phyloP scores from a whole-genome alignment of 2,329 filamentous ascomycete species.

The Gaeumannomyces sp. region DNA sequence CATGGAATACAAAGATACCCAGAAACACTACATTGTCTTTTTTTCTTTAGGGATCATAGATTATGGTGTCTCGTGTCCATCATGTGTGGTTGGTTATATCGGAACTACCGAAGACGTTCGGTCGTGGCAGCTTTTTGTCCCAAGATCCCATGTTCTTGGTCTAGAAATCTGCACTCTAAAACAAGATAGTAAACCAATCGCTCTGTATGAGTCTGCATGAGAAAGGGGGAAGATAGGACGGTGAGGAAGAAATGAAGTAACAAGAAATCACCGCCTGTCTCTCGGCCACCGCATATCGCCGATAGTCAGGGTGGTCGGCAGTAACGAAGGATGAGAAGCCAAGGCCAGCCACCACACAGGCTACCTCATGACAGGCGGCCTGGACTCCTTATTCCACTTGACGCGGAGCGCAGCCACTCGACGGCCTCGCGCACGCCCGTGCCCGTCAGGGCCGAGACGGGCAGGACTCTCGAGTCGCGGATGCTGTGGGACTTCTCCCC shows the following conservation, averaged over 20 bases:
- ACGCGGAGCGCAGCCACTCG: constrained; percentile 94
- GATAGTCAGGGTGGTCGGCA: neutral
- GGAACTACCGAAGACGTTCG: neutral
- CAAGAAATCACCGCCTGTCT: neutral
- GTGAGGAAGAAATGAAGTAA: neutral
- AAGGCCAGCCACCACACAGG: neutral
- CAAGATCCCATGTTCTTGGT: neutral
- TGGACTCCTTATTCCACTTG: constrained; percentile 91
- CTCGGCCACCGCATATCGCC: too few relatives aligned
- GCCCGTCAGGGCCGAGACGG: constrained; percentile 82
- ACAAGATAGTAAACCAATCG: neutral
- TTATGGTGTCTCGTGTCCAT: neutral
- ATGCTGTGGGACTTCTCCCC: constrained; percentile 82
- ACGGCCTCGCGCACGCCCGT: constrained; percentile 88
- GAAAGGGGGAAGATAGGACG: too few relatives aligned
- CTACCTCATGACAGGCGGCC: constrained; percentile 90
- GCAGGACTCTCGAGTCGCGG: constrained; percentile 83
- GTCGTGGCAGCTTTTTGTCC: neutral
- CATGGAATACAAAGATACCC: constrained; percentile 7
- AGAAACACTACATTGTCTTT: neutral
- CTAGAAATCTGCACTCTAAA: neutral
- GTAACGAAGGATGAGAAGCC: neutral
- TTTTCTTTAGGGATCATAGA: neutral
- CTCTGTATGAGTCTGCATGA: neutral
- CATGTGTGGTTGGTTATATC: neutral